These are phyloP conservation scores for Paramecium sonneborni DNA, from an alignment of 73 alveolate genomes.

Conservation along the genomic window DNA sequence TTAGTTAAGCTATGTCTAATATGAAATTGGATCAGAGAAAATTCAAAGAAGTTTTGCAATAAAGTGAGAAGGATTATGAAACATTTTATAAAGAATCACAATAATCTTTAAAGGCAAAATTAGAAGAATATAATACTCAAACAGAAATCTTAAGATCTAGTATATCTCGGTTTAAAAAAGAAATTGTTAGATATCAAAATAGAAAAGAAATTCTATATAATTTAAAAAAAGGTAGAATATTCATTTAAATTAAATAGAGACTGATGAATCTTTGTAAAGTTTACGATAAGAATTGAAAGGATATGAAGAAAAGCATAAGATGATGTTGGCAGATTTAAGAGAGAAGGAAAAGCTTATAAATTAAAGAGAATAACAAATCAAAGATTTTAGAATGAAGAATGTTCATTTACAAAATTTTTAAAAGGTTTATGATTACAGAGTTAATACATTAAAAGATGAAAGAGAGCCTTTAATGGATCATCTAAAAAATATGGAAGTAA, in stretches of 20 bases:
- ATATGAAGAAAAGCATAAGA: conserved; percentile 47
- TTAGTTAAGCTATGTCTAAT: conserved; percentile 55
- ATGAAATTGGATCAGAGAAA: conserved; percentile 53
- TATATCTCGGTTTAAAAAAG: conserved; percentile 23
- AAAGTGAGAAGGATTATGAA: conserved; percentile 56
- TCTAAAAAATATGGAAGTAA: conserved; percentile 62
- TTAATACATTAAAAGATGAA: conserved; percentile 58
- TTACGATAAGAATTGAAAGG: background rate
- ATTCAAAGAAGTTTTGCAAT: conserved; percentile 47
- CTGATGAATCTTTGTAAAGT: background rate
- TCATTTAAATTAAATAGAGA: background rate
- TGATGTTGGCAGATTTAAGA: conserved; percentile 40
- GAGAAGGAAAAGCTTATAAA: conserved; percentile 56
- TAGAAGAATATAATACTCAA: conserved; percentile 2
- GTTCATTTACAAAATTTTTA: conserved; percentile 55
- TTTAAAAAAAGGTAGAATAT: background rate
- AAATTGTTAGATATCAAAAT: background rate
- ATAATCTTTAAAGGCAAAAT: background rate
- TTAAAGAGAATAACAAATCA: conserved; percentile 60
- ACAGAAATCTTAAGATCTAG: conserved; percentile 49
- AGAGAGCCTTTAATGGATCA: conserved; percentile 62
- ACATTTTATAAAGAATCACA: conserved; percentile 40
- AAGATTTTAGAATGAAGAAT: conserved; percentile 59
- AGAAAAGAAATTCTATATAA: background rate
- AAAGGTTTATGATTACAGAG: conserved; percentile 64